Percentiles rank a stretch among this genome's conserved stretches.
phyloP scores from a whole-genome alignment of 177 flowering plant genomes.

The Vitis hybrid region DNA sequence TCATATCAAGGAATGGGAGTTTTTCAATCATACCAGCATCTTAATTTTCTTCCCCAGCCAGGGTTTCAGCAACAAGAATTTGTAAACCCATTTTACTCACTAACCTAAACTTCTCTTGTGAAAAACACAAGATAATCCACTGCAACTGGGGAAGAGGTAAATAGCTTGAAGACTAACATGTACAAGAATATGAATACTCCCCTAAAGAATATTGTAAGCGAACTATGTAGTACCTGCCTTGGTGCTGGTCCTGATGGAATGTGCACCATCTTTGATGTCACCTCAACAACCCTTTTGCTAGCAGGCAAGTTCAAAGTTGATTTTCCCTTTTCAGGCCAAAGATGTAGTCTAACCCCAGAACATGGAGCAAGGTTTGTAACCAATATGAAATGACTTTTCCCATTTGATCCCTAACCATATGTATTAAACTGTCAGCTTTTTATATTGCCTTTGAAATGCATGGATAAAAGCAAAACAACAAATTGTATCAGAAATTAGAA shows the following conservation, averaged over 20 bases:
- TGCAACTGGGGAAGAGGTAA: not conserved
- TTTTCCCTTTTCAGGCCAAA: conserved; percentile 87
- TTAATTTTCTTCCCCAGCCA: not conserved
- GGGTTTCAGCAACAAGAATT: not conserved
- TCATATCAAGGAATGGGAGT: not conserved
- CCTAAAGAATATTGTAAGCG: not conserved
- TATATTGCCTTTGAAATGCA: not conserved
- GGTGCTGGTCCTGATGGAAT: conserved; percentile 97
- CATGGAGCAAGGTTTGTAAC: conserved; percentile 97
- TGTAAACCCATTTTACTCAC: not conserved
- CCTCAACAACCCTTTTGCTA: conserved; percentile 63
- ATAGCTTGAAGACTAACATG: not conserved
- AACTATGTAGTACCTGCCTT: conserved; percentile 68
- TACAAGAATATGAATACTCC: not conserved
- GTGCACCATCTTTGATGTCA: conserved; percentile 83
- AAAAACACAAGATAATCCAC: not conserved
- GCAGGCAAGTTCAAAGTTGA: conserved; percentile 37
- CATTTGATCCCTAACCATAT: conserved; percentile 63
- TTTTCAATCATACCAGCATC: not conserved
- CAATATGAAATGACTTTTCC: conserved; percentile 73
- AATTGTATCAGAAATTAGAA: not conserved
- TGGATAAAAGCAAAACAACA: not conserved
- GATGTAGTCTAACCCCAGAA: conserved; percentile 90
- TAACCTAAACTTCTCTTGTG: not conserved
- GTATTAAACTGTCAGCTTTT: conserved; percentile 14